Evolutionary conservation across 2,329 filamentous ascomycete species (phyloP).

Genomic region (Penicillium palitans): DNA sequence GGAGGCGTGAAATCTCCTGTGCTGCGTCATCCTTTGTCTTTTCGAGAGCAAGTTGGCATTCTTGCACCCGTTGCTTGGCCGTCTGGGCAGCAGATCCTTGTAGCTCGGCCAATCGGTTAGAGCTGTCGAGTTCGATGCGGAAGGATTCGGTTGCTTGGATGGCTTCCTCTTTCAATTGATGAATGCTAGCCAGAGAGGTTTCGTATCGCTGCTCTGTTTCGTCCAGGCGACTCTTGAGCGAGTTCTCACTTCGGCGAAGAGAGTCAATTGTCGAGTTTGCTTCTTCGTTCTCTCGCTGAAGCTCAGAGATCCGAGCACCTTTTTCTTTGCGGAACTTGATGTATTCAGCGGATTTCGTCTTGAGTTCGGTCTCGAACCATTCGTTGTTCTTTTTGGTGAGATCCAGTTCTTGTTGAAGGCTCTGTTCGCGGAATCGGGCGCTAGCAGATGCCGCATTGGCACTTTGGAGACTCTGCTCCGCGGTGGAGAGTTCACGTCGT

Average conservation of each 20-base stretch:
- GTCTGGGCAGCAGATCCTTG: constrained; percentile 61
- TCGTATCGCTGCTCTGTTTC: constrained; percentile 85
- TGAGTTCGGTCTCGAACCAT: constrained; percentile 88
- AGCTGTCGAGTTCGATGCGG: constrained; percentile 79
- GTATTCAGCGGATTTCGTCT: constrained; percentile 83
- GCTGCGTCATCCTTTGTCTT: constrained; percentile 63
- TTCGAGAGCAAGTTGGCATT: constrained; percentile 58
- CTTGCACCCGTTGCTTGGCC: constrained; percentile 60
- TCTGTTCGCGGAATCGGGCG: constrained; percentile 87
- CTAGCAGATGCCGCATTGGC: constrained; percentile 77
- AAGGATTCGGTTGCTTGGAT: constrained; percentile 83
- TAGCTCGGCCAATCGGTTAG: constrained; percentile 75
- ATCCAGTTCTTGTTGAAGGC: constrained; percentile 85
- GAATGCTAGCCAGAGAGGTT: constrained; percentile 75
- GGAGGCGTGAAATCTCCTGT: constrained; percentile 55
- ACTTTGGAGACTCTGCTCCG: constrained; percentile 82
- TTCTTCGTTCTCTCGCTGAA: constrained; percentile 88
- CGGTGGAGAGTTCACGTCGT: constrained; percentile 73
- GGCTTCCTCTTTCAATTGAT: constrained; percentile 80
- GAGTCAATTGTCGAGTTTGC: constrained; percentile 73
- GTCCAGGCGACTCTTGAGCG: constrained; percentile 76
- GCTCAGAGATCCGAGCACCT: constrained; percentile 79
- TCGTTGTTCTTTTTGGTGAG: constrained; percentile 86
- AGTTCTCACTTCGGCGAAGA: constrained; percentile 74
- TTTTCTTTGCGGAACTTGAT: constrained; percentile 94